Evolutionary conservation across 2,329 filamentous ascomycete species (phyloP), one percentile per base, ranked within the genome.

Genomic region (Sodiomyces alkalinus): DNA sequence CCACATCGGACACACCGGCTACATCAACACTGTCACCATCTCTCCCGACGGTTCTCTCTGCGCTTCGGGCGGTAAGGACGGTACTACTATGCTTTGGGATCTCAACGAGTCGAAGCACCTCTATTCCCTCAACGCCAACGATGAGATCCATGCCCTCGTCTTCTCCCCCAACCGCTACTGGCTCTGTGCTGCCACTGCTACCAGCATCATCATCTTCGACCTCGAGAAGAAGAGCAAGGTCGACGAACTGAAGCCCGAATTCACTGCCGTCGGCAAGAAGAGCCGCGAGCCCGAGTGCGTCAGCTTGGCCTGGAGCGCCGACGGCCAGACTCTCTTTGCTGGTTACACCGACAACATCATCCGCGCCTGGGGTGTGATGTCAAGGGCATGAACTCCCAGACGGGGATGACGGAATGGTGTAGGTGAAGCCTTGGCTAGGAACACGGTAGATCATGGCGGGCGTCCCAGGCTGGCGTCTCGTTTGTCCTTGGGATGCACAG

Each of bases 161-260:
- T 98, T 98, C 82, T 96, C 90, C 43, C 90, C 90, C 57, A 98
- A 98, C 83, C 80, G 90, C 63, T 98, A 98, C 83, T 98, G 90
- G 90, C 79, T 98, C 49, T 98, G 90, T 75, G 90, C 90, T 56
- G 90, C 90, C 58, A 98, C 90, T 41, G 74, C 83, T 56, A 82
- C 74, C 68, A 85, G 76, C 74, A 96, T 98, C 75, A 94, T 94
- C 75, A 96, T 98, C 74, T 98, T 98, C 69, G 90, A 98, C 57
- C 77, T 98, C 48, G 90, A 98, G 83, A 98, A 98, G 86, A 98
- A 98, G 86, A 92, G 79, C 80, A 96, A 94, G 80, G 87, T 96
- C 56, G 87, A 96, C 53, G 90, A 96, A 77, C 78, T 98, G 62
- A 94, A 92, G 80, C 87, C 87, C 47, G 90, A 98, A 62, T 92